A percentile compares a stretch with the other conserved stretches of the same genome.
These are phyloP conservation scores for Niveomyces coronatus DNA, from an alignment of 2,329 filamentous ascomycete species.

Conservation along the genomic window DNA sequence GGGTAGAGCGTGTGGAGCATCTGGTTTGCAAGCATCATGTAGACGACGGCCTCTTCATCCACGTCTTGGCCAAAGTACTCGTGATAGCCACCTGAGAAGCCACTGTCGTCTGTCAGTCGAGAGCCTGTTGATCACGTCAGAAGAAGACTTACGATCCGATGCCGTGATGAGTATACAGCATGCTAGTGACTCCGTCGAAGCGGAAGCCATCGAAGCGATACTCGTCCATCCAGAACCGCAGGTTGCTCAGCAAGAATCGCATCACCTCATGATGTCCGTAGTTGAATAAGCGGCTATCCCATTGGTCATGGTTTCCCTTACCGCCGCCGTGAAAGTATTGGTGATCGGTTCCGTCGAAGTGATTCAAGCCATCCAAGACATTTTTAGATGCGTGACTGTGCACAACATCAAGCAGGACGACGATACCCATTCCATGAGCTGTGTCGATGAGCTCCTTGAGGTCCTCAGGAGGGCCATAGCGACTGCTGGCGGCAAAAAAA, in stretches of 20 bases:
- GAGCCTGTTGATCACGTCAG: background rate
- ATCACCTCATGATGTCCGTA: slow-evolving; percentile 91
- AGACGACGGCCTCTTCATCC: slow-evolving; percentile 88
- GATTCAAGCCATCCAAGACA: slow-evolving; percentile 85
- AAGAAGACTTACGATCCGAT: slow-evolving; percentile 74
- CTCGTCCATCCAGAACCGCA: slow-evolving; percentile 99
- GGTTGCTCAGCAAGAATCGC: slow-evolving; percentile 89
- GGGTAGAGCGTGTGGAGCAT: slow-evolving; percentile 89
- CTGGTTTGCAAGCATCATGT: slow-evolving; percentile 94
- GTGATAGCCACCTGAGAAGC: slow-evolving; percentile 95
- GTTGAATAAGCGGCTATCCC: slow-evolving; percentile 96
- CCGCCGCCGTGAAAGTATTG: slow-evolving; percentile 87
- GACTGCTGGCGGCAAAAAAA: slow-evolving; percentile 95
- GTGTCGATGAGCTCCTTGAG: slow-evolving; percentile 95
- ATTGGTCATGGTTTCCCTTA: slow-evolving; percentile 81
- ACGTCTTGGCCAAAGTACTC: slow-evolving; percentile 89
- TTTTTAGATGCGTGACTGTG: slow-evolving; percentile 99
- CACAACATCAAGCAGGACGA: slow-evolving; percentile 87
- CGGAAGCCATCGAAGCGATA: slow-evolving; percentile 95
- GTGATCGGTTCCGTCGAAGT: slow-evolving; percentile 91
- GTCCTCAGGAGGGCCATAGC: slow-evolving; percentile 88
- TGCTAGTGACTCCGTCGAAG: slow-evolving; percentile 96
- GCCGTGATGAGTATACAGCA: slow-evolving; percentile 92
- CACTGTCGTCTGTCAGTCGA: slow-evolving; percentile 44
- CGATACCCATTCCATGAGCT: slow-evolving; percentile 81